These are phyloP conservation scores for Euphrasia arctica DNA, from an alignment of 305 asterid species.

Conservation along the genomic window DNA sequence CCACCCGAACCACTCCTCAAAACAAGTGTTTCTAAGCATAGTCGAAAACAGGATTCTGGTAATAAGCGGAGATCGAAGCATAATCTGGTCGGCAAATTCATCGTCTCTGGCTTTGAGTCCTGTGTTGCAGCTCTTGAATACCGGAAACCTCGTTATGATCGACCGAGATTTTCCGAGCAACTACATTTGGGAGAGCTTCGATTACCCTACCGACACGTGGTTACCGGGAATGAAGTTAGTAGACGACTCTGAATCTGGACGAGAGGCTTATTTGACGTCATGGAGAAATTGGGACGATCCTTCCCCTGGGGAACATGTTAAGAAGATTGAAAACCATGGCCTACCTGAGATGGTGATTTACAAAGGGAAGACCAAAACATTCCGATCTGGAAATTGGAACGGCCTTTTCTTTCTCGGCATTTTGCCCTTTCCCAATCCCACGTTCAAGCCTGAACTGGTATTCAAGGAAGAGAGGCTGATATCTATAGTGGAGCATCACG, in stretches of 20 bases:
- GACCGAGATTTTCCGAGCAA: neutral
- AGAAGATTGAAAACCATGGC: neutral
- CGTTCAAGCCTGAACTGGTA: neutral
- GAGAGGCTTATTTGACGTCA: constrained; percentile 24
- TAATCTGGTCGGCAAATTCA: constrained; percentile 31
- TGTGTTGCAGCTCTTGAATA: constrained; percentile 25
- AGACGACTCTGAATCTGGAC: constrained; percentile 23
- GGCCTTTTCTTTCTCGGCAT: neutral
- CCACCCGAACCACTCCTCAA: constrained; percentile 7
- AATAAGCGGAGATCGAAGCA: constrained; percentile 2
- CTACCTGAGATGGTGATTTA: neutral
- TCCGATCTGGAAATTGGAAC: no score
- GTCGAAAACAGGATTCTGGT: constrained; percentile 25
- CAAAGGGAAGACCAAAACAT: neutral
- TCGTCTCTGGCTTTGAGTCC: constrained; percentile 19
- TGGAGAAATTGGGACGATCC: constrained; percentile 40
- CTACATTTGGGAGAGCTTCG: constrained; percentile 42
- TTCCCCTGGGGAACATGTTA: constrained; percentile 29
- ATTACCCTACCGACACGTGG: constrained; percentile 34
- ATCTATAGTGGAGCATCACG: neutral
- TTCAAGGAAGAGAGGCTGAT: constrained; percentile 17
- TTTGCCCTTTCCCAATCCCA: neutral
- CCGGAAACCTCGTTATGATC: constrained; percentile 33
- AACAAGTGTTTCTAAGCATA: constrained; percentile 15
- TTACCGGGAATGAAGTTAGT: constrained; percentile 36